Evolutionary conservation across 768 basidiomycete genomes (phyloP).

Genomic region (Kwoniella pini): DNA sequence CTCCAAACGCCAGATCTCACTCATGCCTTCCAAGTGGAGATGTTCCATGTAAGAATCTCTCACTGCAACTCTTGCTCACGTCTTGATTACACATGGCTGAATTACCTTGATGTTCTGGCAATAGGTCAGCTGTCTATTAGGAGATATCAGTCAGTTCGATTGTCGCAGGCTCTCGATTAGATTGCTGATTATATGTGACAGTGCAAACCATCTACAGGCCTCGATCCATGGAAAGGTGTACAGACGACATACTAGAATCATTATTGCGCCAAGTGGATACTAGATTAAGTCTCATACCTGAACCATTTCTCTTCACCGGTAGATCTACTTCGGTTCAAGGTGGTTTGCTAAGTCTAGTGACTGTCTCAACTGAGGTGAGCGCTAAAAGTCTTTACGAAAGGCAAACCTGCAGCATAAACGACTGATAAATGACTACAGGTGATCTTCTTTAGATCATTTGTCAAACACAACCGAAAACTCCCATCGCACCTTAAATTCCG

Average conservation of each 20-base stretch:
- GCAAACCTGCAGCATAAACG: neutral
- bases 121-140: conserved; percentile 20
- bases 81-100: too few relatives aligned
- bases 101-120: neutral
- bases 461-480: conserved; percentile 20
- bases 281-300: neutral
- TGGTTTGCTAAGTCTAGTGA: conserved; percentile 9
- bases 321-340: conserved; percentile 5
- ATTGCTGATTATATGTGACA: neutral
- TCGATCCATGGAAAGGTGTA: conserved; percentile 9
- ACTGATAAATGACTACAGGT: conserved; percentile 5
- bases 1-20: conserved; percentile 14
- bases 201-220: conserved; percentile 20
- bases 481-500: conserved; percentile 13
- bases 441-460: conserved; percentile 19
- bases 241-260: conserved; percentile 2
- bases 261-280: conserved; percentile 2
- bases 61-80: too few relatives aligned
- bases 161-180: too few relatives aligned
- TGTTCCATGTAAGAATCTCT: conserved; percentile 13
- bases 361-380: conserved; percentile 12
- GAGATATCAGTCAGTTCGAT: conserved; percentile 16
- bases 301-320: conserved; percentile 7
- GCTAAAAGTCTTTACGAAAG: neutral
- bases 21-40: conserved; percentile 12